Evolutionary conservation across 2,329 filamentous ascomycete species (phyloP).

Genomic region (Leptodontidium sp.): DNA sequence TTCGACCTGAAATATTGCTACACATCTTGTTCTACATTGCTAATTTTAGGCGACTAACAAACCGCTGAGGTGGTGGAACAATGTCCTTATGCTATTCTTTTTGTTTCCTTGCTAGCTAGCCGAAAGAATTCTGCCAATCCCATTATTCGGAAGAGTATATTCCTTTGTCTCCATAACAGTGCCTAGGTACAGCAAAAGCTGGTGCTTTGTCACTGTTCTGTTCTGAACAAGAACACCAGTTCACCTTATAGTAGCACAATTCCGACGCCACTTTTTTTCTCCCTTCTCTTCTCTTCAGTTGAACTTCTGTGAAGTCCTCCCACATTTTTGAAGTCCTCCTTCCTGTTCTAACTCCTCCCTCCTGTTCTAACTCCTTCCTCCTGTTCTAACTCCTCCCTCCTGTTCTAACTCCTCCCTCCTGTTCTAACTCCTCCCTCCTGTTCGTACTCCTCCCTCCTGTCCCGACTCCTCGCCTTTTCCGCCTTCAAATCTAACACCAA

Average conservation of each 20-base stretch:
- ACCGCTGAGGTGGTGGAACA: not conserved
- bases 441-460: too few species aligned
- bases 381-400: too few species aligned
- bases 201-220: not conserved
- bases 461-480: not conserved
- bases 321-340: not conserved
- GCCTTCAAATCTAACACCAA: not conserved
- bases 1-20: conserved; percentile 26
- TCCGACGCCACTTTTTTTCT: not conserved
- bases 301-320: not conserved
- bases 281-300: not conserved
- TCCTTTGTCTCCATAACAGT: not conserved
- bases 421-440: too few species aligned
- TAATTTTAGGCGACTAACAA: conserved; percentile 30
- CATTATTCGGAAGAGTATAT: not conserved
- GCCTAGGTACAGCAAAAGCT: not conserved
- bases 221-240: not conserved
- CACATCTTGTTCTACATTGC: conserved; percentile 27
- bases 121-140: conserved; percentile 4
- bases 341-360: too few species aligned
- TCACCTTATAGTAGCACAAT: not conserved
- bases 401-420: not conserved
- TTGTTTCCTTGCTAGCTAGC: not conserved
- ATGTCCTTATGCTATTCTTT: conserved; percentile 10
- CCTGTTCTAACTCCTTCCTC: too few species aligned